Evolutionary conservation across 257 asterid genomes (phyloP).

Genomic region (Perilla frutescens): DNA sequence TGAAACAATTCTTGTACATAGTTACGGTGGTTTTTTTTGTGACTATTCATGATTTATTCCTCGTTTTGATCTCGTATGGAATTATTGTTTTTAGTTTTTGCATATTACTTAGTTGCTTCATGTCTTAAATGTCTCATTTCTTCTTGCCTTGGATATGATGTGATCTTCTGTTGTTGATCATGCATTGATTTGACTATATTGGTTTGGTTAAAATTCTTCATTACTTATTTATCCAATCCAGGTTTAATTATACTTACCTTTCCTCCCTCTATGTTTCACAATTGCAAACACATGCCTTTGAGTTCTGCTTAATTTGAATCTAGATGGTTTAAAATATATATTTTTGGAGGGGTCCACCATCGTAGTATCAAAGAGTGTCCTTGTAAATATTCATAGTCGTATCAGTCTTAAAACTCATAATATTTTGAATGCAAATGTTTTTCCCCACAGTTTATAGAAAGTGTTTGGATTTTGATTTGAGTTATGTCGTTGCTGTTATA

Average conservation of each 20-base stretch:
- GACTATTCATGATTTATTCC: neutral
- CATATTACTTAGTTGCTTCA: neutral
- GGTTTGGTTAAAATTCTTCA: neutral
- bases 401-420: neutral
- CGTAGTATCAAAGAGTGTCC: neutral
- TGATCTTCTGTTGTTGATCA: neutral
- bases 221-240: neutral
- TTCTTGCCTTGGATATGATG: neutral
- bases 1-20: neutral
- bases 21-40: neutral
- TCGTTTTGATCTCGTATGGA: slow-evolving; percentile 11
- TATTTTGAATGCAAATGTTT: neutral
- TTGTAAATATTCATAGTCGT: neutral
- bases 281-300: too few relatives aligned
- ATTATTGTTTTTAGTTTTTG: slow-evolving; percentile 17
- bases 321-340: too few relatives aligned
- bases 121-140: neutral
- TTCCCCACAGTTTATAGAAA: neutral
- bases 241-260: too few relatives aligned
- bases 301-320: too few relatives aligned
- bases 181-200: neutral
- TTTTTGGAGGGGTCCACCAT: too few relatives aligned
- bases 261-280: too few relatives aligned
- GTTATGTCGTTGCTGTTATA: neutral
- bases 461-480: neutral